Conservation (phyloP, 306 rosid species). For the Cyamopsis tetragonoloba region DNA sequence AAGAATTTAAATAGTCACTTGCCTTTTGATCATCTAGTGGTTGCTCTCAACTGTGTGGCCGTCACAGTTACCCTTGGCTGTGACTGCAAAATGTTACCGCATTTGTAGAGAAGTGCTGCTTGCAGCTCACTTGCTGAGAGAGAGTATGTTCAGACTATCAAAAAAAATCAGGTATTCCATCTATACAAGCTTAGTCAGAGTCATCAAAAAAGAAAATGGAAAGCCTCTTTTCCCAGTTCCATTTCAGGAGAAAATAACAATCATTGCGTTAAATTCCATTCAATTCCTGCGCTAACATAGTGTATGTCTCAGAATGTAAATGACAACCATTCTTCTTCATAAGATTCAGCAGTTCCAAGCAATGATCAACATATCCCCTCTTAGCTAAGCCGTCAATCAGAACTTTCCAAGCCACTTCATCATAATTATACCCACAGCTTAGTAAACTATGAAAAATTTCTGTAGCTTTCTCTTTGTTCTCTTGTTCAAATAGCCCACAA, state of each 20-base stretch:
- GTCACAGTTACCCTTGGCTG: slow-evolving; percentile 10
- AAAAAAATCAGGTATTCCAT: slow-evolving; percentile 25
- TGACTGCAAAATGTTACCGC: not conserved
- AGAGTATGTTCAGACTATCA: not conserved
- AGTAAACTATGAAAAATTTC: slow-evolving; percentile 50
- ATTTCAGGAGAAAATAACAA: slow-evolving; percentile 2
- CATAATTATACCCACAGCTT: slow-evolving; percentile 51
- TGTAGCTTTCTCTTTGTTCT: slow-evolving; percentile 56
- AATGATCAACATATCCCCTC: slow-evolving; percentile 51
- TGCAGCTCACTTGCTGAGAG: slow-evolving; percentile 16
- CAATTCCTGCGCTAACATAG: slow-evolving; percentile 58
- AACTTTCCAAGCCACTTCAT: slow-evolving; percentile 86
- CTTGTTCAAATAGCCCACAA: slow-evolving; percentile 61
- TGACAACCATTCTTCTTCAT: slow-evolving; percentile 63
- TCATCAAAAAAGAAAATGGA: slow-evolving; percentile 20
- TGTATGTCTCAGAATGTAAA: slow-evolving; percentile 67
- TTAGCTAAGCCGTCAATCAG: slow-evolving; percentile 72
- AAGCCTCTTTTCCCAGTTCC: slow-evolving; percentile 14
- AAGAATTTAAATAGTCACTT: slow-evolving; percentile 27
- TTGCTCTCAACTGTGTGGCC: not conserved
- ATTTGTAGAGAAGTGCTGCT: slow-evolving; percentile 13
- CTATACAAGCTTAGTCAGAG: not conserved
- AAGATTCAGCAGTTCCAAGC: slow-evolving; percentile 57
- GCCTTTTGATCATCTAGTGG: slow-evolving; percentile 33
- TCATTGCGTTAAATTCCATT: slow-evolving; percentile 25